These are phyloP conservation scores for Arthrobotrys pseudoclavata DNA, from an alignment of 2,329 filamentous ascomycete genomes.

Conservation along the genomic window DNA sequence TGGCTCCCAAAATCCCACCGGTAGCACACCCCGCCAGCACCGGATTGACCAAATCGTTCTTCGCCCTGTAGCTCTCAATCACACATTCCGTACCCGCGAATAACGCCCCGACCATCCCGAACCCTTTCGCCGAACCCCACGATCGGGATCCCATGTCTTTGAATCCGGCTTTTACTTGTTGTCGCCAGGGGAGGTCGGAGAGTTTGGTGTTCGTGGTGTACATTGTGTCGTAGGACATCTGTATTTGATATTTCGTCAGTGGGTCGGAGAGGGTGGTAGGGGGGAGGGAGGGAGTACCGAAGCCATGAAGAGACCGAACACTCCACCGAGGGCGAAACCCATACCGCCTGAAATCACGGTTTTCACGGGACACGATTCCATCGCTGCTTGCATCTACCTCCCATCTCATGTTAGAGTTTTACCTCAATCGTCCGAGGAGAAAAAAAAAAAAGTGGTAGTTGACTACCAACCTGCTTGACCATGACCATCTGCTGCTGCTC, in stretches of 20 bases:
- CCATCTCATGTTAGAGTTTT: background rate
- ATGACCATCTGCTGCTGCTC: conserved; percentile 64
- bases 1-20: conserved; percentile 86
- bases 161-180: conserved; percentile 88
- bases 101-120: conserved; percentile 90
- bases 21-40: conserved; percentile 90
- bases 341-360: conserved; percentile 89
- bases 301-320: conserved; percentile 98
- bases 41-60: conserved; percentile 92
- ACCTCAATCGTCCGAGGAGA: background rate
- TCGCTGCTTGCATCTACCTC: conserved; percentile 79
- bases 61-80: conserved; percentile 90
- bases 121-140: conserved; percentile 89
- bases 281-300: conserved; percentile 73
- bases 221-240: conserved; percentile 97
- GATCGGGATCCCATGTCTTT: conserved; percentile 93
- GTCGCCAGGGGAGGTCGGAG: conserved; percentile 78
- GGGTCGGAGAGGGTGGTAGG: conserved; percentile 7
- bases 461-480: conserved; percentile 61
- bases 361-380: conserved; percentile 94
- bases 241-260: conserved; percentile 21
- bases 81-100: conserved; percentile 96
- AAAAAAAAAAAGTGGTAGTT: conserved; percentile 41
- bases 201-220: conserved; percentile 68
- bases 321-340: conserved; percentile 92